A percentile compares a stretch with the other conserved stretches of the same genome.
Conservation (phyloP, 257 asterid species). For the Henckelia pumila region DNA sequence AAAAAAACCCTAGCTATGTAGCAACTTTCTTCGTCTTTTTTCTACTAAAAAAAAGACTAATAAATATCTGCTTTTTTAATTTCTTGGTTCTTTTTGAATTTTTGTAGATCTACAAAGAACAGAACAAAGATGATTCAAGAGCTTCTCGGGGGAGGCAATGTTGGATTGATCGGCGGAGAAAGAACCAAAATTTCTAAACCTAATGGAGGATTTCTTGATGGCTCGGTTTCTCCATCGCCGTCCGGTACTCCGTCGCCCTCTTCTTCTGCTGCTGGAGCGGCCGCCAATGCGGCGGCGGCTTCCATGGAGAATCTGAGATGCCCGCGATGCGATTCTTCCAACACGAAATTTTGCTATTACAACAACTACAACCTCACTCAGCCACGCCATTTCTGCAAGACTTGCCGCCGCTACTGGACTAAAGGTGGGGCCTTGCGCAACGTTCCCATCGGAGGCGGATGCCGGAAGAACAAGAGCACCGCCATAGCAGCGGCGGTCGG, state of each 20-base stretch:
- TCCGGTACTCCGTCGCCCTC: slow-evolving; percentile 34
- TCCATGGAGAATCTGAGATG: slow-evolving; percentile 54
- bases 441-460: slow-evolving; percentile 88
- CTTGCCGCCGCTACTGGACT: slow-evolving; percentile 94
- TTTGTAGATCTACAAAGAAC: slow-evolving; percentile 29
- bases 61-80: slow-evolving; percentile 24
- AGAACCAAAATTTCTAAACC: slow-evolving; percentile 40
- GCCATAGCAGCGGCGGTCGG: slow-evolving; percentile 29
- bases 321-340: slow-evolving; percentile 80
- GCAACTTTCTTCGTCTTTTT: slow-evolving; percentile 33
- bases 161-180: slow-evolving; percentile 40
- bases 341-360: slow-evolving; percentile 84
- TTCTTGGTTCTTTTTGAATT: slow-evolving; percentile 24
- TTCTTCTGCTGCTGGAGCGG: slow-evolving; percentile 22
- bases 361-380: slow-evolving; percentile 91
- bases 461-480: slow-evolving; percentile 65
- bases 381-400: slow-evolving; percentile 92
- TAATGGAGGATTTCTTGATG: slow-evolving; percentile 29
- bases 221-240: slow-evolving; percentile 29
- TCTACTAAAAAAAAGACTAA: slow-evolving; percentile 24
- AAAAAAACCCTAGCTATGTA: slow-evolving; percentile 13
- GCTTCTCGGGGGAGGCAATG: slow-evolving; percentile 50
- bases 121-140: slow-evolving; percentile 66
- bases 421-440: slow-evolving; percentile 86
- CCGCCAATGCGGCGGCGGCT: slow-evolving; percentile 20